Evolutionary conservation across 441 rosid genomes (phyloP), one percentile per base, ranked within the genome.

Genomic region (Euphorbia schlechtendalii): DNA sequence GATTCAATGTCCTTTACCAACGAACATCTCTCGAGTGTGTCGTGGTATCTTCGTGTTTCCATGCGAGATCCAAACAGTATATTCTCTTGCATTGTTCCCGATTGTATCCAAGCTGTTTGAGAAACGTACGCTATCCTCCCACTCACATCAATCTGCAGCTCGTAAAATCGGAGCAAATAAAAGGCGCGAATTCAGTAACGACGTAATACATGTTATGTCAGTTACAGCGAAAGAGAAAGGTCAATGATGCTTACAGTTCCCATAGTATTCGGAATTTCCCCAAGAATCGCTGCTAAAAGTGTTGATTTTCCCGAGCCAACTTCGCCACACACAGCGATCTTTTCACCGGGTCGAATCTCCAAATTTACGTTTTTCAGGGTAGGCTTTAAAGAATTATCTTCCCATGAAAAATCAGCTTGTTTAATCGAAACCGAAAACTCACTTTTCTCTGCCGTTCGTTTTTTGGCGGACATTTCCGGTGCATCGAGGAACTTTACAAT

Each of bases 231-330:
- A 32, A 59, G n/a, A 21, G 68, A 41, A 51, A 21, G 54, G 62
- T 30, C 15, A 51, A 51, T 54, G 41, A 48, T 12, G 74, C 96
- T 78, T 79, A 90, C 99, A 3, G 76, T 74, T 84, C 99, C 99
- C 45, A 70, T 69, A 10, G 80, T 80, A 68, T 72, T 76, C 45
- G 96, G 86, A 68, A 87, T 86, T 81, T 90, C 99, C 64, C 97
- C 96, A 28, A 90, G 96, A 78, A 93, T 86, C 14, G 99, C 87
- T 30, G 97, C 86, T 63, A 93, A 65, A 68, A 93, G 83, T 53
- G 97, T 90, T 10, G 99, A 93, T 76, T 93, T 93, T 3, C 99
- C 99, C 0, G 97, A 93, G 68, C 97, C 99, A 71, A 93, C 99
- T 81, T 93, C 97, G 63, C 99, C 99, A 64, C 99, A 90, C 56